Evolutionary conservation across 2,329 filamentous ascomycete genomes (phyloP), one percentile per base, ranked within the genome.

Genomic region (Trichoderma semiorbis): DNA sequence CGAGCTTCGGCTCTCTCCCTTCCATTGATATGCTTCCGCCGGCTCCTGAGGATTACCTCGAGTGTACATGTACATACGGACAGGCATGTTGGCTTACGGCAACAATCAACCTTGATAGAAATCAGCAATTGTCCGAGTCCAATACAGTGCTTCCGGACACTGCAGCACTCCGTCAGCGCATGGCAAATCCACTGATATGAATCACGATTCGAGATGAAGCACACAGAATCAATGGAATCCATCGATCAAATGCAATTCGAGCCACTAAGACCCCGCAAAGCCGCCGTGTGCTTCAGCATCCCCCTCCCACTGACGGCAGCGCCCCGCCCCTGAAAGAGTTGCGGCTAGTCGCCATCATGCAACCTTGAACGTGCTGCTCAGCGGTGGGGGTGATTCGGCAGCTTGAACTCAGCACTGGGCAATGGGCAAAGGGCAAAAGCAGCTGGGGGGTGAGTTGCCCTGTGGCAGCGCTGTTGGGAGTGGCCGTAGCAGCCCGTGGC

Each of bases 181-280:
- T 43, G 39, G 39, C 39, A 43, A n/a, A 43, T 43, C 39, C 39
- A 47, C 43, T 36, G 34, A 7, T 14, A 21, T 47, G 43, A 11
- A 47, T 47, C 18, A 47, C 21, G 34, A 63, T 63, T 30, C 61
- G 47, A 18, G 39, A 24, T 26, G 60, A 36, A 24, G 32, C 32
- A 18, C 30, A 30, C 7, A 36, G 34, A 36, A 16, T 36, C 34
- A 36, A 36, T 36, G 34, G 34, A 43, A 43, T 43, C 39, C 16
- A 43, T 43, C 39, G 7, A 43, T 43, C 16, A 4, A n/a, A 47
- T 47, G 43, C 43, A 11, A 50, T 47, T 39, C 11, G 62, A 74
- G 75, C 78, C 78, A 80, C 76, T 80, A 76, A 73, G 75, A 79
- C 76, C 75, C 77, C 77, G 72, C 75, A 74, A 74, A 76, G 63